phyloP scores from a whole-genome alignment of 179 eudicot species.

The Silene noctiflora region DNA sequence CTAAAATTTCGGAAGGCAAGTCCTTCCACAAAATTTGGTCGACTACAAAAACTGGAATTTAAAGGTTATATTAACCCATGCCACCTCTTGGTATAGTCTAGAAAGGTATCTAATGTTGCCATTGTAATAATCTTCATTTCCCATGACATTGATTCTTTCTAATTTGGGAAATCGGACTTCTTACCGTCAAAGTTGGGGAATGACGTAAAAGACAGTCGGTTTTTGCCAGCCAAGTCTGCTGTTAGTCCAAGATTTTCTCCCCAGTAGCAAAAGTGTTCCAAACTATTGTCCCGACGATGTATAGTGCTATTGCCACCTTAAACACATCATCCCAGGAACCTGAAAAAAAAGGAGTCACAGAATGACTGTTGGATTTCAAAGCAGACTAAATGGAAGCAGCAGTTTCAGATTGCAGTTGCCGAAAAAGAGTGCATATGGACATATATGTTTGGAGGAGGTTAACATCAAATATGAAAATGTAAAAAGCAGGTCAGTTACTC shows the following conservation, averaged over 20 bases:
- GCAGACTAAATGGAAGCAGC: not conserved
- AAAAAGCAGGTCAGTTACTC: not conserved
- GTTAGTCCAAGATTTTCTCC: conserved; percentile 69
- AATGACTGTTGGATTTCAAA: conserved; percentile 5
- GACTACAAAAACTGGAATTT: conserved; percentile 11
- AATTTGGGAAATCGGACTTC: not conserved
- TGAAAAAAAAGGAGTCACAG: conserved; percentile 21
- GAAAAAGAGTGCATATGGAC: no score
- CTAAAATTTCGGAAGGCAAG: conserved; percentile 15
- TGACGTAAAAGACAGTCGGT: conserved; percentile 6
- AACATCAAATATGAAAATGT: no score
- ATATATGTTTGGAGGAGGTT: no score
- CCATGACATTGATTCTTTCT: not conserved
- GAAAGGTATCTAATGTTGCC: not conserved
- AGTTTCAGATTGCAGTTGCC: not conserved
- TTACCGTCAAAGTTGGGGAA: not conserved
- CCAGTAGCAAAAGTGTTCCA: conserved; percentile 90
- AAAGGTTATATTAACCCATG: conserved; percentile 13
- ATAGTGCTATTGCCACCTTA: conserved; percentile 73
- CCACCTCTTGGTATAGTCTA: conserved; percentile 8
- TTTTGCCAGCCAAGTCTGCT: conserved; percentile 13
- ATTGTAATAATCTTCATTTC: not conserved
- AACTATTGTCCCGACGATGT: conserved; percentile 76
- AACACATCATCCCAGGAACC: conserved; percentile 94
- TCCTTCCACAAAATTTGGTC: conserved; percentile 12